Evolutionary conservation across 305 asterid genomes (phyloP).

Genomic region (Lippia alba): DNA sequence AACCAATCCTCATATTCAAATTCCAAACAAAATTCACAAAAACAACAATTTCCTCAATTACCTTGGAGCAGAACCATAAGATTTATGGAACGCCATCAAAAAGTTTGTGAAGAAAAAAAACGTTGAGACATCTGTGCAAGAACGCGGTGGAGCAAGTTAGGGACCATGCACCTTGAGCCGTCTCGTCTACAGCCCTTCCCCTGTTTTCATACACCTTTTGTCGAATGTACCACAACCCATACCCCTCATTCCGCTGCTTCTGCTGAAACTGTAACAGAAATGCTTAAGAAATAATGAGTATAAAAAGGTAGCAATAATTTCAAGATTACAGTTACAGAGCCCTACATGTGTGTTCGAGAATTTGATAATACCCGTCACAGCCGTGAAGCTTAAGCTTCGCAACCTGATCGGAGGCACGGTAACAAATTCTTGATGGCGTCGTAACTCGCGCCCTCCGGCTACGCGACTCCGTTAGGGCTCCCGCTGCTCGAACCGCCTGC

Average conservation of each 20-base stretch:
- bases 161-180: constrained; percentile 45
- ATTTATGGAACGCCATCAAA: too few species aligned
- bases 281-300: not conserved
- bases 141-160: too few species aligned
- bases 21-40: too few species aligned
- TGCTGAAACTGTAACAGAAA: constrained; percentile 34
- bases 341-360: constrained; percentile 33
- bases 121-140: too few species aligned
- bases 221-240: constrained; percentile 44
- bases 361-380: constrained; percentile 8
- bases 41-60: too few species aligned
- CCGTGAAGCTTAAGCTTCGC: constrained; percentile 54
- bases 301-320: not conserved
- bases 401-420: constrained; percentile 62
- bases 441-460: constrained; percentile 29
- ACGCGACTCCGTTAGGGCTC: constrained; percentile 49
- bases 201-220: constrained; percentile 34
- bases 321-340: not conserved
- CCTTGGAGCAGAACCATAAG: too few species aligned
- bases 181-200: constrained; percentile 28
- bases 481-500: constrained; percentile 49
- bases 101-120: too few species aligned
- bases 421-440: constrained; percentile 57
- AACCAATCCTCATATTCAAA: too few species aligned
- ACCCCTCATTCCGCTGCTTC: constrained; percentile 42